Conservation (phyloP, 805 yeast genomes). For the Lachancea fermentati region DNA sequence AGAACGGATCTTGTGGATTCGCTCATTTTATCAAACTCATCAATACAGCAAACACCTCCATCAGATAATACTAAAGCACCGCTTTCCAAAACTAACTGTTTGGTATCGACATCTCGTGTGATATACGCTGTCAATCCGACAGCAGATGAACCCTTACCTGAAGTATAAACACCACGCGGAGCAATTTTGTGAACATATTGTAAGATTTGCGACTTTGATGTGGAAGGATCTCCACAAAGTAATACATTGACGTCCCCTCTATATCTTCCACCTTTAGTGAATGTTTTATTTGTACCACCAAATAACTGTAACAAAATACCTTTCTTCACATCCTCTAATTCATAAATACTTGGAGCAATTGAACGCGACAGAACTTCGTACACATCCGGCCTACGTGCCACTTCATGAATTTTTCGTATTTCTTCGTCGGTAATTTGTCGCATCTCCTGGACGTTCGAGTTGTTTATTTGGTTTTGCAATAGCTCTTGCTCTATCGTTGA, state of each 20-base stretch:
- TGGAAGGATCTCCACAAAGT: slow-evolving; percentile 96
- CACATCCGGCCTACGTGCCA: slow-evolving; percentile 65
- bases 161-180: slow-evolving; percentile 92
- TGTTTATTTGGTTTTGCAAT: slow-evolving; percentile 45
- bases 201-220: slow-evolving; percentile 93
- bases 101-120: slow-evolving; percentile 89
- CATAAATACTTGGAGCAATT: slow-evolving; percentile 94
- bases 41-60: slow-evolving; percentile 98
- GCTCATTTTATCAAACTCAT: slow-evolving; percentile 96
- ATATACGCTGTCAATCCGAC: slow-evolving; percentile 98
- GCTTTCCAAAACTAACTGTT: slow-evolving; percentile 85
- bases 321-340: slow-evolving; percentile 93
- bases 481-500: slow-evolving; percentile 48
- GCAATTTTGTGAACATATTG: slow-evolving; percentile 93
- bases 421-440: slow-evolving; percentile 68
- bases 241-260: slow-evolving; percentile 96
- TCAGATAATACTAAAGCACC: slow-evolving; percentile 96
- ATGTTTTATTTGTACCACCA: slow-evolving; percentile 91
- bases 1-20: slow-evolving; percentile 90
- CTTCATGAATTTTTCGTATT: slow-evolving; percentile 52
- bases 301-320: slow-evolving; percentile 89
- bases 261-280: slow-evolving; percentile 85
- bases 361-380: slow-evolving; percentile 86
- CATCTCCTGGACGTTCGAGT: slow-evolving; percentile 66
- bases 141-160: slow-evolving; percentile 99